A percentile compares a stretch with the other conserved stretches of the same genome.
Evolutionary conservation across 2,329 filamentous ascomycete species (phyloP).

Genomic region (Stemphylium lycopersici): DNA sequence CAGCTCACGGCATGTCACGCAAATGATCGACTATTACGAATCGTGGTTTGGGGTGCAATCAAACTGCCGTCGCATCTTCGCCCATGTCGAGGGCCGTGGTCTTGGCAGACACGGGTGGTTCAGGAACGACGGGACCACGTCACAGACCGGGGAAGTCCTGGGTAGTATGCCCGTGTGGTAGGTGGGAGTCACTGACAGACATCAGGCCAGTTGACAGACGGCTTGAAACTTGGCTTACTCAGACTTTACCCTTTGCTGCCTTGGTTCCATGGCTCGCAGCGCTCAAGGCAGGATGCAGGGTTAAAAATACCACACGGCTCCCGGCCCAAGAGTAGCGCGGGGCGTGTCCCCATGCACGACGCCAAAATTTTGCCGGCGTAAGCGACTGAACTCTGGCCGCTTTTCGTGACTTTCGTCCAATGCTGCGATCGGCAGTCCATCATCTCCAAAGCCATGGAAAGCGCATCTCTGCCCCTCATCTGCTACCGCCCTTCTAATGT

Average conservation of each 20-base stretch:
- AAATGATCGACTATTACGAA: slow-evolving; percentile 10
- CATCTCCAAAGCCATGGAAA: slow-evolving; percentile 34
- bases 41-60: slow-evolving; percentile 21
- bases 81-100: slow-evolving; percentile 7
- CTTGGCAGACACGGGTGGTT: slow-evolving; percentile 11
- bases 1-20: slow-evolving; percentile 8
- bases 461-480: slow-evolving; percentile 26
- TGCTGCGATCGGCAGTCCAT: slow-evolving; percentile 35
- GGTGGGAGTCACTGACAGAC: slow-evolving; percentile 1
- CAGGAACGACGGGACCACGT: slow-evolving; percentile 1
- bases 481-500: slow-evolving; percentile 34
- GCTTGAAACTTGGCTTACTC: slow-evolving; percentile 16
- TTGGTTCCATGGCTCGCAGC: slow-evolving; percentile 4
- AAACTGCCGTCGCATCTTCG: slow-evolving; percentile 13
- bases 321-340: slow-evolving; percentile 17
- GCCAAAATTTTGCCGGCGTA: slow-evolving; percentile 18
- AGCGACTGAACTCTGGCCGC: slow-evolving; percentile 18
- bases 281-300: slow-evolving; percentile 2
- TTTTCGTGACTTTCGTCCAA: slow-evolving; percentile 21
- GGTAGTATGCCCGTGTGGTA: slow-evolving; percentile 3
- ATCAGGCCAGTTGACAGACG: neutral
- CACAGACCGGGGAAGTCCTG: neutral
- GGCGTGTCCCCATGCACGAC: slow-evolving; percentile 10
- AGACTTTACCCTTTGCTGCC: slow-evolving; percentile 1
- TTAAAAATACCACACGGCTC: slow-evolving; percentile 13